phyloP scores from a whole-genome alignment of 805 yeast species.

The Candida boidinii region DNA sequence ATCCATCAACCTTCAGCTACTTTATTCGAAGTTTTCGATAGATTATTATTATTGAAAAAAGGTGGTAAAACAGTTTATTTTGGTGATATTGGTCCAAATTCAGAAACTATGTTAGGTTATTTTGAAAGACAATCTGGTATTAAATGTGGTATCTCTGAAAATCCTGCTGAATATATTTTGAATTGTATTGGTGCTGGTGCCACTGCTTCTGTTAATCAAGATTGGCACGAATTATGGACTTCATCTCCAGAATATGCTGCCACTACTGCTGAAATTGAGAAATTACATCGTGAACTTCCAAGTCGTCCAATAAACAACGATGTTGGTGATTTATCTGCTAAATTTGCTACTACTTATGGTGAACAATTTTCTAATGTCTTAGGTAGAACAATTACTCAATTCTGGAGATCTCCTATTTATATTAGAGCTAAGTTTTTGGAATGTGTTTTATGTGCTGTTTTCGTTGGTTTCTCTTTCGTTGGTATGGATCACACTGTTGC shows the following conservation, averaged over 20 bases:
- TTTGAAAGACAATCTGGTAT: slow-evolving; percentile 52
- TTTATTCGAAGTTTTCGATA: slow-evolving; percentile 34
- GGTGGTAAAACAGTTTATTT: slow-evolving; percentile 47
- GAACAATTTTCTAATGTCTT: slow-evolving; percentile 28
- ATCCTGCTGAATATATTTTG: slow-evolving; percentile 71
- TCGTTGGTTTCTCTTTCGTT: slow-evolving; percentile 53
- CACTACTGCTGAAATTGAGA: slow-evolving; percentile 24
- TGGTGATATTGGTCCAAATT: slow-evolving; percentile 43
- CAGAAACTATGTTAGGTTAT: slow-evolving; percentile 32
- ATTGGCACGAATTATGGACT: slow-evolving; percentile 62
- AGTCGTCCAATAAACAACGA: slow-evolving; percentile 14
- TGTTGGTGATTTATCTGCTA: slow-evolving; percentile 20
- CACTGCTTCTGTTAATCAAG: slow-evolving; percentile 48
- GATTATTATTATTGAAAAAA: slow-evolving; percentile 36
- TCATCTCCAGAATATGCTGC: slow-evolving; percentile 24
- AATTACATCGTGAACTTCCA: slow-evolving; percentile 19
- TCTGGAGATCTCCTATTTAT: slow-evolving; percentile 44
- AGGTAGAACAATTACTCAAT: slow-evolving; percentile 30
- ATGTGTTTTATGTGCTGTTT: slow-evolving; percentile 33
- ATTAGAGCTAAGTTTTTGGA: slow-evolving; percentile 41
- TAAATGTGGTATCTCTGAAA: slow-evolving; percentile 51
- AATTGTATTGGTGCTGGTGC: slow-evolving; percentile 80
- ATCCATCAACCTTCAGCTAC: slow-evolving; percentile 43
- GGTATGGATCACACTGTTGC: slow-evolving; percentile 41
- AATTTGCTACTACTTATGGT: slow-evolving; percentile 39